Evolutionary conservation across 1,284 basidiomycete genomes (phyloP), one percentile per base, ranked within the genome.

Genomic region (Ceratobasidium sp.): DNA sequence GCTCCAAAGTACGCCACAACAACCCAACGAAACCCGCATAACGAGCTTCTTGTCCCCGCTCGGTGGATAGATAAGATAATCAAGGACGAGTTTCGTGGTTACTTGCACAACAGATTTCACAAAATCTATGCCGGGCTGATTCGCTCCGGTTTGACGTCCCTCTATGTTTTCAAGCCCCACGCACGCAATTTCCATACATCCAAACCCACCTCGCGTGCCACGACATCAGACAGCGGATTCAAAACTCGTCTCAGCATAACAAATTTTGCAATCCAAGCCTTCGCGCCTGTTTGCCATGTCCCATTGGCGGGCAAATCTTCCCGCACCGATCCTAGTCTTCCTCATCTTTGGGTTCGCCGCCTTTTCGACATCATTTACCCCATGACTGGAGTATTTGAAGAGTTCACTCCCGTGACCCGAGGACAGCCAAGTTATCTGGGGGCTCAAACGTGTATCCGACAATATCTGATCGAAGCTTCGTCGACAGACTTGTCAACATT

Each of bases 21-120:
- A 23, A 11, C 48, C 3, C 63, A 66, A 25, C 49, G 25, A 1
- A 66, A 66, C 28, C 8, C 46, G 6, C 16, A 66, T n/a, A 16
- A 21, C 1, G 46, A 51, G 11, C 33, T 53, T 12, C n/a, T 66
- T 11, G 21, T 66, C n/a, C 48, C 63, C 7, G 63, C 63, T 18
- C 18, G 30, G n/a, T 54, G 49, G 48, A 21, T 66, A 23, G 63
- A 66, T 21, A 38, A 54, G 25, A 48, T 66, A 12, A 18, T 66
- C 23, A 51, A 53, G 28, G 63, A 53, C 18, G 63, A 33, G 46
- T 25, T 30, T 21, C 33, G 33, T 16, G 23, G 12, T 16, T 46
- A 36, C 2, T 12, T 66, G 49, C 16, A 53, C 33, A 33, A 54
- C 6, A 40, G 16, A 28, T 21, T 49, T 11, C 46, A 44, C n/a